Conservation (phyloP, 2,329 filamentous ascomycete species). For the Botrytis hyacinthi region DNA sequence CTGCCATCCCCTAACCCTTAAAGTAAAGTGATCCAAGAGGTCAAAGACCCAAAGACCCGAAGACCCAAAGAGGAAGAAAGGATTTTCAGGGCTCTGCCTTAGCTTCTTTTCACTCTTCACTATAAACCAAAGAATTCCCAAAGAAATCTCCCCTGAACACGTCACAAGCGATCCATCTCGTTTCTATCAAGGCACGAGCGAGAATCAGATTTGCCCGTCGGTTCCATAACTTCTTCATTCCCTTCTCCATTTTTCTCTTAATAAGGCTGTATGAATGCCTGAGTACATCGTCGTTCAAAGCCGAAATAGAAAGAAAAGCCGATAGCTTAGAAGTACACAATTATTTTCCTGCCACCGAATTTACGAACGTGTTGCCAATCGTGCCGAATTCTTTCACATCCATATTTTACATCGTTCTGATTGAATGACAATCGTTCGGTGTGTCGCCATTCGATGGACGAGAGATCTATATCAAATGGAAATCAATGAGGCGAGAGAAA, state of each 20-base stretch:
- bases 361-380: slow-evolving; percentile 17
- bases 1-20: background rate
- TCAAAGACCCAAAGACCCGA: background rate
- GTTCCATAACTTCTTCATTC: background rate
- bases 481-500: background rate
- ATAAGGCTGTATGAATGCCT: slow-evolving; percentile 5
- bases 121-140: background rate
- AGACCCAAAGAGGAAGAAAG: background rate
- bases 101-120: background rate
- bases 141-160: slow-evolving; percentile 12
- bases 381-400: background rate
- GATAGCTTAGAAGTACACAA: slow-evolving; percentile 12
- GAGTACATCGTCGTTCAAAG: background rate
- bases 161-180: slow-evolving; percentile 8
- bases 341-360: background rate
- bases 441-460: background rate
- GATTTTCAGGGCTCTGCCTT: slow-evolving; percentile 9
- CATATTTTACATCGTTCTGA: background rate
- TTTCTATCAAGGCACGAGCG: background rate
- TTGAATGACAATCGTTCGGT: background rate
- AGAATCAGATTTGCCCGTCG: background rate
- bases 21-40: background rate
- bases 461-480: slow-evolving; percentile 4
- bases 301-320: background rate
- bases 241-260: background rate